Percentiles rank a stretch among this genome's conserved stretches.
Conservation (phyloP, 2,329 filamentous ascomycete genomes). For the Calonectria hawksworthii region DNA sequence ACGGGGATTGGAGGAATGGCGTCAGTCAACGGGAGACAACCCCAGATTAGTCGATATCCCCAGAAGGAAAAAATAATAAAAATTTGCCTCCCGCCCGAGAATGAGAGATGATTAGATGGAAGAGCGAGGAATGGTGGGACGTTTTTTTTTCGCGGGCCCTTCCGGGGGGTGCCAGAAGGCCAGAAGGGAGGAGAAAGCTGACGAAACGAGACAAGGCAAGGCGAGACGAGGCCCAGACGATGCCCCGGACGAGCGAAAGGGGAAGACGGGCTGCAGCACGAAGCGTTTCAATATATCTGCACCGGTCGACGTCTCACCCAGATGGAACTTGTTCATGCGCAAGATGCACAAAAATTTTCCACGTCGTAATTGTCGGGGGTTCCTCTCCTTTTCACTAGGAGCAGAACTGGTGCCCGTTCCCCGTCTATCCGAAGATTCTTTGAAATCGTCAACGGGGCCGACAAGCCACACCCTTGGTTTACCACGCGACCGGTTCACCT, state of each 20-base stretch:
- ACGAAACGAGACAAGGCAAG: conserved; percentile 2
- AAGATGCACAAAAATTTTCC: conserved; percentile 5
- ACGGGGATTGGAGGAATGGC: conserved; percentile 12
- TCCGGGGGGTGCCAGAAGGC: background rate
- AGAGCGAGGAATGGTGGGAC: conserved; percentile 6
- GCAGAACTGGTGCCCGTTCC: background rate
- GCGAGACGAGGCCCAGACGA: background rate
- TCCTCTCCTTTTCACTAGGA: conserved; percentile 16
- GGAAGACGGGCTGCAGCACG: background rate
- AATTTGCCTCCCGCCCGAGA: background rate
- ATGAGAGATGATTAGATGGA: conserved; percentile 12
- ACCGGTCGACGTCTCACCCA: conserved; percentile 7
- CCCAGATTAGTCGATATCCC: conserved; percentile 9
- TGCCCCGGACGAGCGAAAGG: background rate
- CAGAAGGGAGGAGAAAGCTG: conserved; percentile 1
- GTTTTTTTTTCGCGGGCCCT: conserved; percentile 1
- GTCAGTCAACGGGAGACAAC: conserved; percentile 5
- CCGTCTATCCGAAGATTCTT: conserved; percentile 9
- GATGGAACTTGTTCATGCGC: conserved; percentile 16
- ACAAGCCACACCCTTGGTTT: conserved; percentile 36
- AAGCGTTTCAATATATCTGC: conserved; percentile 21
- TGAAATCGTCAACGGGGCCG: conserved; percentile 17
- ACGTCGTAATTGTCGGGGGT: background rate
- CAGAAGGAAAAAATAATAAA: background rate
- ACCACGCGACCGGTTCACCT: conserved; percentile 42